Evolutionary conservation across 768 basidiomycete species (phyloP).

Genomic region (Hypsizygus marmoreus): DNA sequence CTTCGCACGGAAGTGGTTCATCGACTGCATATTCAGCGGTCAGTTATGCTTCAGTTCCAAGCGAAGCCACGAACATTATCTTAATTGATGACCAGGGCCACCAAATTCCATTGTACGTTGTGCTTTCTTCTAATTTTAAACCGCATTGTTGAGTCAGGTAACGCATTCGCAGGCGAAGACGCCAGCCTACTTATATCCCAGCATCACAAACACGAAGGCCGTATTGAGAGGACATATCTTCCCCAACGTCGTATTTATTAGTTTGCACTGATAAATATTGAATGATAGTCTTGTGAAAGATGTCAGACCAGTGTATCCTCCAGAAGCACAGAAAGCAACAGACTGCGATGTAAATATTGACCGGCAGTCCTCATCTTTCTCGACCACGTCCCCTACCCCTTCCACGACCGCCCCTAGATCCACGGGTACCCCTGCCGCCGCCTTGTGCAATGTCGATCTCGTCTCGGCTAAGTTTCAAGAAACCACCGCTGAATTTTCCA

Average conservation of each 20-base stretch:
- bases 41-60: conserved; percentile 26
- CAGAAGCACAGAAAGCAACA: too few relatives aligned
- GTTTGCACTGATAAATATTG: too few relatives aligned
- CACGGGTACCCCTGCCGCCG: conserved; percentile 20
- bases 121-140: neutral
- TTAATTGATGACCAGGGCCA: conserved; percentile 34
- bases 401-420: conserved; percentile 22
- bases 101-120: conserved; percentile 34
- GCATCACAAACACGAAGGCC: too few relatives aligned
- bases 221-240: too few relatives aligned
- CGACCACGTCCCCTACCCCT: conserved; percentile 23
- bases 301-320: too few relatives aligned
- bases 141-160: neutral
- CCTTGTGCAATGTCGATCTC: conserved; percentile 52
- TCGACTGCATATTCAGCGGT: conserved; percentile 7
- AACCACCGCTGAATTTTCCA: conserved; percentile 72
- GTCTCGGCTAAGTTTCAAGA: conserved; percentile 60
- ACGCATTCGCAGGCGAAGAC: too few relatives aligned
- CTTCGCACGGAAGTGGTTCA: conserved; percentile 3
- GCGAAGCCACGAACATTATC: conserved; percentile 29
- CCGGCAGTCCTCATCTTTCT: neutral
- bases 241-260: conserved; percentile 5
- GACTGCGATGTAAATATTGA: neutral
- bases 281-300: too few relatives aligned
- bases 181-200: too few relatives aligned